phyloP scores from a whole-genome alignment of 23 red algal species.

The Chondrus crispus region DNA sequence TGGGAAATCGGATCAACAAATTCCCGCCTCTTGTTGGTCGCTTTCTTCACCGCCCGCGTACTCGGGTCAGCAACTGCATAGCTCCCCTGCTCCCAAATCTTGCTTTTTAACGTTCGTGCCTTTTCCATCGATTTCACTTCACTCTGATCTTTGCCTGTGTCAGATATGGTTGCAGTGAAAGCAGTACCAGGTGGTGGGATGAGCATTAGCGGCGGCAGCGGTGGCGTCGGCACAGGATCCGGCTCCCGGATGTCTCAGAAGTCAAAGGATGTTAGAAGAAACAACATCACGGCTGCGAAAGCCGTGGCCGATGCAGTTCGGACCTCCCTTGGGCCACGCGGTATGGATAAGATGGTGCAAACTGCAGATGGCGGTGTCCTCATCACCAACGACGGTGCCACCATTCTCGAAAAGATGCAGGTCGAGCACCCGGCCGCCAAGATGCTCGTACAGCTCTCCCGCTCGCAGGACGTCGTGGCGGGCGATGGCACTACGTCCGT shows the following conservation, averaged over 20 bases:
- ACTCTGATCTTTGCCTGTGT: no score
- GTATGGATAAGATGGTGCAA: slow-evolving; percentile 99
- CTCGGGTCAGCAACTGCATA: no score
- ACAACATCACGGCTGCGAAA: slow-evolving; percentile 94
- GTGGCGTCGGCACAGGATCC: neutral
- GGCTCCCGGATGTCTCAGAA: slow-evolving; percentile 44
- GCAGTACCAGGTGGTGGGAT: neutral
- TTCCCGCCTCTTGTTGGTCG: no score
- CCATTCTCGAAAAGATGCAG: slow-evolving; percentile 87
- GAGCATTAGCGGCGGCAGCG: neutral
- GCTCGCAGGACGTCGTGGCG: slow-evolving; percentile 95
- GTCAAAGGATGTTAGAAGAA: slow-evolving; percentile 85
- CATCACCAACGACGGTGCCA: slow-evolving; percentile 98
- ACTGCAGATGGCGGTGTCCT: slow-evolving; percentile 72
- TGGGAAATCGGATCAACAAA: no score
- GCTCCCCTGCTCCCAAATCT: no score
- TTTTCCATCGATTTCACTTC: no score
- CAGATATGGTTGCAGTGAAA: slow-evolving; percentile 40
- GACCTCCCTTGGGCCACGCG: slow-evolving; percentile 90
- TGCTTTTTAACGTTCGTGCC: no score
- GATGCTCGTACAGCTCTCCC: slow-evolving; percentile 92
- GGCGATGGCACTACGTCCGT: slow-evolving; percentile 98
- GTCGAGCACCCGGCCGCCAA: slow-evolving; percentile 98
- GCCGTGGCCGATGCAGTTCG: slow-evolving; percentile 92
- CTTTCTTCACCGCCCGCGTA: no score